phyloP scores from a whole-genome alignment of 768 basidiomycete genomes.

The Serendipita vermifera region DNA sequence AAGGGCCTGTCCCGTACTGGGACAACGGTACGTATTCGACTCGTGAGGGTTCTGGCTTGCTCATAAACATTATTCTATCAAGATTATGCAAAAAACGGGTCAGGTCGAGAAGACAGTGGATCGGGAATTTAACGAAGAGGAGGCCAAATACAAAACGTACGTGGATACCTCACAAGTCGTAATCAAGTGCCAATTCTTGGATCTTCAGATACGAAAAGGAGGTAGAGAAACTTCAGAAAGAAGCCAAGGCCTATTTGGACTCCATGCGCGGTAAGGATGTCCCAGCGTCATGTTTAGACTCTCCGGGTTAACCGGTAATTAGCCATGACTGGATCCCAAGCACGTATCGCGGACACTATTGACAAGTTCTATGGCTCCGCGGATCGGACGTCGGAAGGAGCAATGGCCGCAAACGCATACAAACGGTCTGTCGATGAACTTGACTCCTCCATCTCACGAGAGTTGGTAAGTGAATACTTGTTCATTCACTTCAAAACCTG shows the following conservation, averaged over 20 bases:
- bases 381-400: constrained; percentile 75
- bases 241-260: constrained; percentile 88
- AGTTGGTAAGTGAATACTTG: constrained; percentile 49
- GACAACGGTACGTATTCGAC: constrained; percentile 51
- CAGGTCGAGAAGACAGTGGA: constrained; percentile 95
- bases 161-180: constrained; percentile 21
- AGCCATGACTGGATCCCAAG: constrained; percentile 94
- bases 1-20: constrained; percentile 86
- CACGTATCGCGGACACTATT: constrained; percentile 84
- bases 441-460: constrained; percentile 68
- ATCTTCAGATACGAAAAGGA: constrained; percentile 84
- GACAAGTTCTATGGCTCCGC: constrained; percentile 83
- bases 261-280: constrained; percentile 68
- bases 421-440: constrained; percentile 90
- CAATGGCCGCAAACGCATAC: constrained; percentile 96
- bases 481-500: not conserved
- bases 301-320: constrained; percentile 8
- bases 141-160: constrained; percentile 79
- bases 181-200: not conserved
- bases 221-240: constrained; percentile 83
- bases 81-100: constrained; percentile 96
- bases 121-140: constrained; percentile 84
- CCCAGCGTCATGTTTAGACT: not conserved
- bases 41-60: constrained; percentile 13
- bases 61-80: constrained; percentile 13